Base-by-base conservation (phyloP, 176 grass and related monocot species). In the Eremochloa ophiuroides region DNA sequence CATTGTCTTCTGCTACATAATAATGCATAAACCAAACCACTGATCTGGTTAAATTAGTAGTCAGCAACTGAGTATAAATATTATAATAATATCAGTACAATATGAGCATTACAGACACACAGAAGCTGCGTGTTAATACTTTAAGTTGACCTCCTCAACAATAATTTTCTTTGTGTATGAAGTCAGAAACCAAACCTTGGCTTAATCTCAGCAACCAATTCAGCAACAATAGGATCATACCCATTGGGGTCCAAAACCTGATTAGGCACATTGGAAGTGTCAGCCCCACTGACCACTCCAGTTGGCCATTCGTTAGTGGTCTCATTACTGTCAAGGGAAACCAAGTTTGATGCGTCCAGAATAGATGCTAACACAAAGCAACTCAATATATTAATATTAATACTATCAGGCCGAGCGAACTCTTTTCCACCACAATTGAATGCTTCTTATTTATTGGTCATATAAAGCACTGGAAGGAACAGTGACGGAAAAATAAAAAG, bases 221-320 rank as follows among this genome's bases (percentile, higher is more conserved):
- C 90, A 26, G 93, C 84, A 60, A 95, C 69, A 59, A 88, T 29
- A 82, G 84, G 79, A 85, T 91, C 90, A 78, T 38, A 95, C 10
- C 88, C 96, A 33, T 73, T 80, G 62, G 84, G 76, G 86, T 93
- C 96, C 40, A 68, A 69, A 75, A 90, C 76, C 75, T 82, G 85
- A 63, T 67, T 44, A 40, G 90, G 88, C 50, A 81, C 66, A 60
- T 80, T 69, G 7, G 93, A 91, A 72, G 76, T 84, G 81, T 93
- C 86, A 76, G 84, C 67, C 64, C 82, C 95, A 82, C 84, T 89
- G 17, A 42, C 18, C 59, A 98, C 88, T 29, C 95, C 95, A 76
- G 61, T 56, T 65, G 95, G 95, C 95, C 95, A 98, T 87, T 98
- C 92, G 8, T 95, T 95, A 93, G 92, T 95, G 73, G 85, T 48